A percentile compares a stretch with the other conserved stretches of the same genome.
Conservation (phyloP, 2,329 filamentous ascomycete species). For the Dendryphion nanum region DNA sequence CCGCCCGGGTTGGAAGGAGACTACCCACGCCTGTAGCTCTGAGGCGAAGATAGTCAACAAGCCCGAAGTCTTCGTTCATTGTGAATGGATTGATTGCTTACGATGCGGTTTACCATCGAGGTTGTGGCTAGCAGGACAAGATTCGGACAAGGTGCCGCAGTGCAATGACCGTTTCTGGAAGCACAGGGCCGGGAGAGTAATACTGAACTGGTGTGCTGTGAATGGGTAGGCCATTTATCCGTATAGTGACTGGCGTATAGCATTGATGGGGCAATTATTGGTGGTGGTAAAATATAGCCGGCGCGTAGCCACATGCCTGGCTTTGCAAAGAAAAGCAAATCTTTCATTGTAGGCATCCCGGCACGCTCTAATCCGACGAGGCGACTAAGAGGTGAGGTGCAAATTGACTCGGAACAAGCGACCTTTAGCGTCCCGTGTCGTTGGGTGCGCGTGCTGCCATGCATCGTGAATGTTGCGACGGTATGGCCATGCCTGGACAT, state of each 20-base stretch:
- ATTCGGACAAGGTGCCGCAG: background rate
- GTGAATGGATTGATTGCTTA: slow-evolving; percentile 28
- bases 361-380: background rate
- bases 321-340: background rate
- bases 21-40: slow-evolving; percentile 7
- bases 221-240: slow-evolving; percentile 29
- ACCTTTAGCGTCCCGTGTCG: slow-evolving; percentile 8
- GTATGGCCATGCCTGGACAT: background rate
- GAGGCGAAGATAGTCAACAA: slow-evolving; percentile 5
- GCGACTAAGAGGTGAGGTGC: slow-evolving; percentile 4
- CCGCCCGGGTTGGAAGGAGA: slow-evolving; percentile 17
- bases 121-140: background rate
- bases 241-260: slow-evolving; percentile 23
- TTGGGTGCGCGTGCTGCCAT: slow-evolving; percentile 4
- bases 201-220: slow-evolving; percentile 12
- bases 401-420: slow-evolving; percentile 8
- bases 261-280: slow-evolving; percentile 23
- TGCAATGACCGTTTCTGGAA: slow-evolving; percentile 19
- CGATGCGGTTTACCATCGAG: slow-evolving; percentile 5
- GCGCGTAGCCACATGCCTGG: slow-evolving; percentile 12
- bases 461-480: background rate
- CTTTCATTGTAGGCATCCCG: background rate
- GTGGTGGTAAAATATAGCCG: slow-evolving; percentile 22
- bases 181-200: slow-evolving; percentile 10
- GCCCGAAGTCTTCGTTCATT: slow-evolving; percentile 9